Evolutionary conservation across 2,329 filamentous ascomycete species (phyloP).

Genomic region (Colletotrichum scovillei): DNA sequence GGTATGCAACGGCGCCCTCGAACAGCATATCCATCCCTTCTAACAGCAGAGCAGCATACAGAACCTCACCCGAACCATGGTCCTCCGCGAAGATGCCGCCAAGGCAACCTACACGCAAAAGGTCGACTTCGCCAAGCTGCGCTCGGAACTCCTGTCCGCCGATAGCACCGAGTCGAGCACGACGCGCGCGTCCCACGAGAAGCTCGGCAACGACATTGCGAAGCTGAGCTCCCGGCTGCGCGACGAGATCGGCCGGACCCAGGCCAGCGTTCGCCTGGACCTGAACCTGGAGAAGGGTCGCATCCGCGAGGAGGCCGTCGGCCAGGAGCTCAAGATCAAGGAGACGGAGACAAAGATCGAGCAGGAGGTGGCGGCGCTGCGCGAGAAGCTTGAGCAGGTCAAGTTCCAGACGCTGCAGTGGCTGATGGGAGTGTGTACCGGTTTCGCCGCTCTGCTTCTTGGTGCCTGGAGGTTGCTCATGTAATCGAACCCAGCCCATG

Average conservation of each 20-base stretch:
- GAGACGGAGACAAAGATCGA: slow-evolving; percentile 99
- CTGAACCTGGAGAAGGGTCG: slow-evolving; percentile 96
- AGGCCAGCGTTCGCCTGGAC: slow-evolving; percentile 91
- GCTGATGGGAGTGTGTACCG: slow-evolving; percentile 87
- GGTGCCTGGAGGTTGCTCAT: slow-evolving; percentile 79
- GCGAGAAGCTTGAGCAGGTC: slow-evolving; percentile 94
- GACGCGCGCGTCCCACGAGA: slow-evolving; percentile 90
- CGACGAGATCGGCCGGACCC: slow-evolving; percentile 94
- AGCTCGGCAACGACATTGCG: slow-evolving; percentile 91
- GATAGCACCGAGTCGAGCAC: slow-evolving; percentile 92
- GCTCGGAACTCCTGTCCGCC: slow-evolving; percentile 90
- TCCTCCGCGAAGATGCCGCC: slow-evolving; percentile 91
- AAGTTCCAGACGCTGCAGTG: slow-evolving; percentile 99
- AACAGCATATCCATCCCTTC: background rate
- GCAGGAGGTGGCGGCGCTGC: slow-evolving; percentile 90
- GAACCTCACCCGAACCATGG: slow-evolving; percentile 97
- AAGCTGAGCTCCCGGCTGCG: slow-evolving; percentile 90
- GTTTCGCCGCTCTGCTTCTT: slow-evolving; percentile 73
- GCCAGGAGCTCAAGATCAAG: slow-evolving; percentile 97
- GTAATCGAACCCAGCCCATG: slow-evolving; percentile 50
- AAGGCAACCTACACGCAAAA: slow-evolving; percentile 87
- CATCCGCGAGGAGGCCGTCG: slow-evolving; percentile 95
- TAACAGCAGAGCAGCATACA: slow-evolving; percentile 75
- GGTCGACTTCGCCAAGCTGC: slow-evolving; percentile 97
- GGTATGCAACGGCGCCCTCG: slow-evolving; percentile 54